A percentile compares a stretch with the other conserved stretches of the same genome.
Evolutionary conservation across 75 land plant species (phyloP).

Genomic region (Cryptomeria japonica): DNA sequence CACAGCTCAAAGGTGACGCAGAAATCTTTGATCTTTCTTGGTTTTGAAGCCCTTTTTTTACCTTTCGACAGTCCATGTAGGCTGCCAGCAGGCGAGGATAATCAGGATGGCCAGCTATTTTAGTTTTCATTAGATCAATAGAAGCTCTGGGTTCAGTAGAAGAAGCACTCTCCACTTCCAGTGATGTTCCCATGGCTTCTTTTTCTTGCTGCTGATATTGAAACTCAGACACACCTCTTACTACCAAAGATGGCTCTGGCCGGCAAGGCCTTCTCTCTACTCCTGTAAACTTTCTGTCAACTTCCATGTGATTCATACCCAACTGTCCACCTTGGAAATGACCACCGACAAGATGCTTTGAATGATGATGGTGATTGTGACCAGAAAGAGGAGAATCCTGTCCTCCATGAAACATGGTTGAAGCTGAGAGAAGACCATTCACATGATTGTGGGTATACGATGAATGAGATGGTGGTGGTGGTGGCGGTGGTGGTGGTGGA

Average conservation of each 20-base stretch:
- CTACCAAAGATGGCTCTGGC: background rate
- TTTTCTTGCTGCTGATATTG: background rate
- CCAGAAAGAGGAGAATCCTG: background rate
- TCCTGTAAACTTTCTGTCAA: background rate
- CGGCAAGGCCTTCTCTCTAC: background rate
- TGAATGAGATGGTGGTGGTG: background rate
- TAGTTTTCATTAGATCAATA: constrained; percentile 36
- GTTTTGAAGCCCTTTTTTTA: constrained; percentile 8
- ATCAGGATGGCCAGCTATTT: constrained; percentile 75
- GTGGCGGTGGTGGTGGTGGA: background rate
- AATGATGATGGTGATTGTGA: background rate
- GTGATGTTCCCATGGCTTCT: background rate
- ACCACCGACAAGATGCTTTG: background rate
- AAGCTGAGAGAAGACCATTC: background rate
- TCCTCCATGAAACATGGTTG: background rate
- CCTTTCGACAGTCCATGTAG: constrained; percentile 77
- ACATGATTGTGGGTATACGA: background rate
- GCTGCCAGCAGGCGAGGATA: constrained; percentile 76
- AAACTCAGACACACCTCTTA: background rate
- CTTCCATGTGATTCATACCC: background rate
- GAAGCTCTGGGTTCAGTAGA: background rate
- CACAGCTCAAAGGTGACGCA: background rate
- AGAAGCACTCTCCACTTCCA: background rate
- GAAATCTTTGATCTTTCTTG: background rate
- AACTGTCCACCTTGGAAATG: background rate